A percentile compares a stretch with the other conserved stretches of the same genome.
phyloP scores from a whole-genome alignment of 2,329 filamentous ascomycete species.

The Phaeoacremonium minimum region DNA sequence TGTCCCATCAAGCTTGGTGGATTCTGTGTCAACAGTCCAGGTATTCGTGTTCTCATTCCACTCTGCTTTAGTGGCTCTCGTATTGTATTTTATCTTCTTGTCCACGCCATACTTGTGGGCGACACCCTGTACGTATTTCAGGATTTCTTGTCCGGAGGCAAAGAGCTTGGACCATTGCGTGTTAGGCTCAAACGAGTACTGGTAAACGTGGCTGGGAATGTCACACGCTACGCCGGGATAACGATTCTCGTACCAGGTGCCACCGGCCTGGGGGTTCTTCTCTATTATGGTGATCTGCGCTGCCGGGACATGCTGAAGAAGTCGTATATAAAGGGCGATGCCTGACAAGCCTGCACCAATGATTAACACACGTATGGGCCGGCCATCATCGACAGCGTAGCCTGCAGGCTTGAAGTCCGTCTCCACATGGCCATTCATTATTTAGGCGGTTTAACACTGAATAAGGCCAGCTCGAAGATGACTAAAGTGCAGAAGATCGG shows the following conservation, averaged over 20 bases:
- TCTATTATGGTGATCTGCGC: not conserved
- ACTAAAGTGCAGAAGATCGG: too few relatives aligned
- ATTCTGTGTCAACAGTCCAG: conserved; percentile 8
- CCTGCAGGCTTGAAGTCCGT: not conserved
- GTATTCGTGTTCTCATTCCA: conserved; percentile 9
- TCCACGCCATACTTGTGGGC: conserved; percentile 7
- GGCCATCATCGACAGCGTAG: not conserved
- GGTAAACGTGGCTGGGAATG: conserved; percentile 7
- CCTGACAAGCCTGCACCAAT: conserved; percentile 4
- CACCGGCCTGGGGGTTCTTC: conserved; percentile 2
- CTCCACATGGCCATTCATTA: too few relatives aligned
- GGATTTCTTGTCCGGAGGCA: conserved; percentile 7
- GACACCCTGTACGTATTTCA: conserved; percentile 5
- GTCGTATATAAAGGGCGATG: not conserved
- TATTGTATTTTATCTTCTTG: conserved; percentile 7
- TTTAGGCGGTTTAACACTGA: too few relatives aligned
- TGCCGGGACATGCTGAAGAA: not conserved
- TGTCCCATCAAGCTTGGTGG: not conserved
- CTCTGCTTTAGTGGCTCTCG: conserved; percentile 3
- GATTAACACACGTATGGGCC: conserved; percentile 6
- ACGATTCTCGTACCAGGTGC: conserved; percentile 13
- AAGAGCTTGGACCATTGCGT: conserved; percentile 11
- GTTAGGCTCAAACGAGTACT: conserved; percentile 9
- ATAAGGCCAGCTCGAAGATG: too few relatives aligned
- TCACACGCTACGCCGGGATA: conserved; percentile 15